Conservation (phyloP, 352 stramenopile genomes). For the Globisporangium abappressorium region DNA sequence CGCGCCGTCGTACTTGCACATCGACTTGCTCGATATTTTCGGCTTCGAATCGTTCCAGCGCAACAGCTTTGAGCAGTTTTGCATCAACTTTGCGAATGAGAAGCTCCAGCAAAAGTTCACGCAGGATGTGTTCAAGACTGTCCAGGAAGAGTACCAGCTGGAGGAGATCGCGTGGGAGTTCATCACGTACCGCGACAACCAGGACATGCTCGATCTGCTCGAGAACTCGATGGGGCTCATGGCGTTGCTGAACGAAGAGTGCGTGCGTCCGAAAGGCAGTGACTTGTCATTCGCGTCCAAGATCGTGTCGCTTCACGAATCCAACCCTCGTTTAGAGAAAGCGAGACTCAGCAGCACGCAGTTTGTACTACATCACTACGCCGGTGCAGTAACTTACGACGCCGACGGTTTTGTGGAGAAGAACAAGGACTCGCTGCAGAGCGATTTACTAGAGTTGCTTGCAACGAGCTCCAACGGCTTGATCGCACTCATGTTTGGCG, state of each 20-base stretch:
- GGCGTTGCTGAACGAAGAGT: conserved; percentile 90
- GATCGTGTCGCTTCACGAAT: conserved; percentile 79
- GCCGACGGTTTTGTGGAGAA: conserved; percentile 84
- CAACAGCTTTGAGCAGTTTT: conserved; percentile 95
- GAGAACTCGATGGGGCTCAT: conserved; percentile 90
- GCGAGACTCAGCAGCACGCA: conserved; percentile 67
- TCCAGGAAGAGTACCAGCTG: conserved; percentile 79
- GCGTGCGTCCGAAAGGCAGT: conserved; percentile 83
- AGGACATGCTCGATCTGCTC: conserved; percentile 88
- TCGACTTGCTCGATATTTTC: conserved; percentile 97
- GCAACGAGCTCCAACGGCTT: conserved; percentile 65
- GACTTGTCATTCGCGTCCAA: conserved; percentile 88
- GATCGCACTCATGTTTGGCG: conserved; percentile 73
- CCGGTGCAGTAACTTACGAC: conserved; percentile 77
- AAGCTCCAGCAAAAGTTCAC: conserved; percentile 93
- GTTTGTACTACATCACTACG: conserved; percentile 85
- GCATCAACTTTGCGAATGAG: conserved; percentile 96
- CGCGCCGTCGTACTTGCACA: conserved; percentile 66
- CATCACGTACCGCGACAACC: conserved; percentile 87
- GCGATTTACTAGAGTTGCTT: conserved; percentile 70
- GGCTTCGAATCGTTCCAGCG: conserved; percentile 95
- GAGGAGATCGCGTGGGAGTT: conserved; percentile 79
- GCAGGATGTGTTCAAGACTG: conserved; percentile 83
- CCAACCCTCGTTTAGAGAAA: conserved; percentile 76
- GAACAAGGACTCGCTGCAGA: conserved; percentile 85